Evolutionary conservation across 148 eudicot genomes (phyloP).

Genomic region (Tetragonia tetragonoides): DNA sequence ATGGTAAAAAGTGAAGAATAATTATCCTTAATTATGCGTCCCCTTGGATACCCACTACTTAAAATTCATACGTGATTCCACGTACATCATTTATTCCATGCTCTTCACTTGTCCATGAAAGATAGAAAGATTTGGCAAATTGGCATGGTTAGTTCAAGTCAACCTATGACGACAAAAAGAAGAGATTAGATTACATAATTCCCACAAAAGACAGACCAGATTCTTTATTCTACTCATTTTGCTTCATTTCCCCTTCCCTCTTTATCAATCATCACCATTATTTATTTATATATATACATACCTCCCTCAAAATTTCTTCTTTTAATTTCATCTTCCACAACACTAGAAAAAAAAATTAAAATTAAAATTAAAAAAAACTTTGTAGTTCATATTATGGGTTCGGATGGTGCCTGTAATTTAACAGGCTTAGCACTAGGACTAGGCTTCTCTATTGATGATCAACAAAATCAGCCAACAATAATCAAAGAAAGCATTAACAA

Average conservation of each 20-base stretch:
- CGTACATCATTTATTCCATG: conserved; percentile 15
- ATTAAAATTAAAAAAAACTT: no score
- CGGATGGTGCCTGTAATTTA: background rate
- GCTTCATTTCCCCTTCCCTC: background rate
- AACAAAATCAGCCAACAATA: background rate
- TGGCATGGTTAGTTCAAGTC: background rate
- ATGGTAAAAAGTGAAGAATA: background rate
- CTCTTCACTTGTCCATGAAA: conserved; percentile 8
- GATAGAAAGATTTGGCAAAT: background rate
- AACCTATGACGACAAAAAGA: conserved; percentile 13
- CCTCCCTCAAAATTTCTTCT: background rate
- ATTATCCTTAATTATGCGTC: background rate
- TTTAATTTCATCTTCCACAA: background rate
- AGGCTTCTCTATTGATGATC: background rate
- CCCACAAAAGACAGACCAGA: conserved; percentile 16
- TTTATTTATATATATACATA: background rate
- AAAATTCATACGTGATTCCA: conserved; percentile 20
- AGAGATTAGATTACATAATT: conserved; percentile 1
- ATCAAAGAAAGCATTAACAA: no score
- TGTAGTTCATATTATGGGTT: no score
- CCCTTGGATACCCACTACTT: background rate
- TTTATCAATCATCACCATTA: conserved; percentile 1
- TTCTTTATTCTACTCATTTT: conserved; percentile 14
- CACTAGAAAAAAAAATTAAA: no score
- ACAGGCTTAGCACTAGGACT: background rate